Base-by-base conservation (phyloP, 2,329 filamentous ascomycete species). In the Drechslerella dactyloides region DNA sequence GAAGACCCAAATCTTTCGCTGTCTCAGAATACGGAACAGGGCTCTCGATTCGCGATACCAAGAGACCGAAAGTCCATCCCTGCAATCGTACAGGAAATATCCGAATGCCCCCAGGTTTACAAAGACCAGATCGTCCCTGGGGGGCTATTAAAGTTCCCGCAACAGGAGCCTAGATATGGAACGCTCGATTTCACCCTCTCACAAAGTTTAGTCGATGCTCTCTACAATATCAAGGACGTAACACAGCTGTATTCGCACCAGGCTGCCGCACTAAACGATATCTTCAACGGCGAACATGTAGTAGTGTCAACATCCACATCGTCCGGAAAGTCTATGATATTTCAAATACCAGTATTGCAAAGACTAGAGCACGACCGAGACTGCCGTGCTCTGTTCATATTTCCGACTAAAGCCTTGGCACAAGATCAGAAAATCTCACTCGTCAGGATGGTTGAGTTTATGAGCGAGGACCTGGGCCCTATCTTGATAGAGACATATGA, bases 261-360 rank as follows among this genome's bases (percentile, higher is more conserved):
- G 80, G 87, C 93, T 0, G 90, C 96, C 80, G 94, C 94, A 0
- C 91, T 99, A 76, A 99, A 99, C 77, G 86, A 89, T 70, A 82
- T 99, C 1, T 84, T 93, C 63, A 85, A 89, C 1, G 93, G 92
- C 0, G 85, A 89, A 40, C 88, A 97, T 78, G 91, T 97, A 13
- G 93, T 99, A 57, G 89, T 99, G 1, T 89, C 93, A 1, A 99
- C 94, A 0, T 96, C 93, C 0, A 99, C 94, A 0, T 96, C 91
- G 78, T 99, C 94, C 0, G 94, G 94, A 10, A 99, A 99, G 79
- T 97, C 92, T 4, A 82, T 99, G n/a, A 97, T 99, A 73, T 99
- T 97, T 77, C 94, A 99, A 77, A 85, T 99, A 15, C 94, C 94
- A 0, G 91, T 99, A 50, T 81, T 99, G 10, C 87, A 96, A 77